Conservation (phyloP, 805 yeast species). For the Yarrowia deformans region DNA sequence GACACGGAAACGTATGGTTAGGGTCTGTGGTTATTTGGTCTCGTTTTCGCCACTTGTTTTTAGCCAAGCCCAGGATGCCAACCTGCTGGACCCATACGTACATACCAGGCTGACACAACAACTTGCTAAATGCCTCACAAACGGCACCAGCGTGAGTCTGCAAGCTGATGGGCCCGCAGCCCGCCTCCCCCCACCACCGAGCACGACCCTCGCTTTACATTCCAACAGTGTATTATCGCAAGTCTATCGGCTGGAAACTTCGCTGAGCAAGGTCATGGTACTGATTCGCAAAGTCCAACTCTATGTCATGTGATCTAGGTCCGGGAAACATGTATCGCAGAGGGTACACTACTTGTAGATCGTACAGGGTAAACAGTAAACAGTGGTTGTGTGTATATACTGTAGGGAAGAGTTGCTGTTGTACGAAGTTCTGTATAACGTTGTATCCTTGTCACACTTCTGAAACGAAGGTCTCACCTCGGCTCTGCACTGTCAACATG, state of each 20-base stretch:
- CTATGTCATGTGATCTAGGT: not conserved
- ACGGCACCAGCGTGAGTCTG: not conserved
- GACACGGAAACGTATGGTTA: not conserved
- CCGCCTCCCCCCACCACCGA: not conserved
- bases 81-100: not conserved
- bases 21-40: slow-evolving; percentile 1
- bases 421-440: no score
- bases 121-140: not conserved
- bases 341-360: no score
- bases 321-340: no score
- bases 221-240: slow-evolving; percentile 20
- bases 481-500: not conserved
- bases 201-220: not conserved
- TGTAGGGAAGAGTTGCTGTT: no score
- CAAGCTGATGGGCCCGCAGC: not conserved
- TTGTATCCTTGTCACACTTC: no score
- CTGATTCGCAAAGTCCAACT: not conserved
- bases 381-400: no score
- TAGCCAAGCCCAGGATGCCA: not conserved
- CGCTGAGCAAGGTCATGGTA: not conserved
- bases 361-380: no score
- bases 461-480: no score
- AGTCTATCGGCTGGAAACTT: not conserved
- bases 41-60: not conserved
- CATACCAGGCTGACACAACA: not conserved